phyloP scores from a whole-genome alignment of 495 filamentous ascomycete genomes.

The Penicillium macrosclerotiorum region DNA sequence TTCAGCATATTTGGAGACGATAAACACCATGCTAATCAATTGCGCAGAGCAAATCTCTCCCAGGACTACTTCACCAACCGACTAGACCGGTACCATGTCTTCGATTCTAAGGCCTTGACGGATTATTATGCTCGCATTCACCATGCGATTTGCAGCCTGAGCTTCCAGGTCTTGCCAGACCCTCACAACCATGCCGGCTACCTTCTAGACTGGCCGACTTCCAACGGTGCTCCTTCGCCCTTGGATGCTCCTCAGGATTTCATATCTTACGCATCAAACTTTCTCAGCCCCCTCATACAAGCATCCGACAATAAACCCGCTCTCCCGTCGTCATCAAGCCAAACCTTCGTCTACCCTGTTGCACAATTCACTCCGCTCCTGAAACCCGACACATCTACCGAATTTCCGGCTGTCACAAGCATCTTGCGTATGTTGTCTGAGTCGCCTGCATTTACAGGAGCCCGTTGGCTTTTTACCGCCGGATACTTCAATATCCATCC shows the following conservation, averaged over 20 bases:
- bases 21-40: slow-evolving; percentile 7
- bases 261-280: slow-evolving; percentile 60
- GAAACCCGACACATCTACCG: slow-evolving; percentile 77
- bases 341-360: slow-evolving; percentile 79
- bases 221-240: slow-evolving; percentile 71
- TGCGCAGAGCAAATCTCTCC: slow-evolving; percentile 77
- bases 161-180: slow-evolving; percentile 71
- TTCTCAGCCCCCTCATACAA: slow-evolving; percentile 65
- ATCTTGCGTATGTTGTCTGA: slow-evolving; percentile 65
- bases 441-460: slow-evolving; percentile 56
- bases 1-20: background rate
- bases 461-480: slow-evolving; percentile 91
- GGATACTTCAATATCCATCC: slow-evolving; percentile 98
- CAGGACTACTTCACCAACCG: slow-evolving; percentile 95
- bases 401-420: slow-evolving; percentile 73
- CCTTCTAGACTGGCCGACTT: slow-evolving; percentile 71
- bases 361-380: slow-evolving; percentile 83
- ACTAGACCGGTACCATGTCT: slow-evolving; percentile 92
- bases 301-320: slow-evolving; percentile 35
- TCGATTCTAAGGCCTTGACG: slow-evolving; percentile 72
- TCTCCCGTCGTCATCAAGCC: slow-evolving; percentile 33
- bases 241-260: slow-evolving; percentile 66
- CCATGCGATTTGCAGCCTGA: slow-evolving; percentile 71
- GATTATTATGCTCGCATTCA: slow-evolving; percentile 81
- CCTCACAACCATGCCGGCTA: slow-evolving; percentile 59